phyloP scores from a whole-genome alignment of 1,284 basidiomycete species.

The Ustilago loliicola region DNA sequence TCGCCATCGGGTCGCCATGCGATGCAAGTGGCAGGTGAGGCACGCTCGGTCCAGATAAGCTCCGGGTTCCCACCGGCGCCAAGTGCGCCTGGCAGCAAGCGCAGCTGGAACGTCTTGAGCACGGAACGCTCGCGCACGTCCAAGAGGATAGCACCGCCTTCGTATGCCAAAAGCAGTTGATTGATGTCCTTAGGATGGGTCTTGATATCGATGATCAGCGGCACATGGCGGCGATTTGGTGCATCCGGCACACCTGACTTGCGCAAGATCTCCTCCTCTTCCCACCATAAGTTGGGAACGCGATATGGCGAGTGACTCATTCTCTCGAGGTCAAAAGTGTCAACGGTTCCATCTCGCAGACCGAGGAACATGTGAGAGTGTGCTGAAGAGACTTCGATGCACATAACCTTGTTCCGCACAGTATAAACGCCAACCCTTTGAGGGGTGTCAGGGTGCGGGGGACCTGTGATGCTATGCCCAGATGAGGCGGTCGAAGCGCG shows the following conservation, averaged over 20 bases:
- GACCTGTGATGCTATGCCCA: constrained; percentile 48
- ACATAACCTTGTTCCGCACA: constrained; percentile 72
- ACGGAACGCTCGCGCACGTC: constrained; percentile 61
- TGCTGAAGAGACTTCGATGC: constrained; percentile 78
- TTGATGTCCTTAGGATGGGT: constrained; percentile 86
- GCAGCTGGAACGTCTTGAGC: constrained; percentile 60
- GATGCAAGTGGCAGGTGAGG: constrained; percentile 81
- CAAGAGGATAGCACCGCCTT: constrained; percentile 74
- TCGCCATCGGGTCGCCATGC: constrained; percentile 76
- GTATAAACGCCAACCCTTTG: constrained; percentile 58
- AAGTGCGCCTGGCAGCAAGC: constrained; percentile 62
- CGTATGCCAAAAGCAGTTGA: constrained; percentile 83
- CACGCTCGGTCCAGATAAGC: constrained; percentile 76
- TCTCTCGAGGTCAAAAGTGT: constrained; percentile 71
- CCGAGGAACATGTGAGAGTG: constrained; percentile 79
- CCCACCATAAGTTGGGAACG: constrained; percentile 76
- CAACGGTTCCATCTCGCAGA: constrained; percentile 72
- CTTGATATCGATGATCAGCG: constrained; percentile 66
- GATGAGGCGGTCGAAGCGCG: constrained; percentile 40
- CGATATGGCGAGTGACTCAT: constrained; percentile 65
- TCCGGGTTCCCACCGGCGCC: constrained; percentile 74
- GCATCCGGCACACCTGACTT: constrained; percentile 76
- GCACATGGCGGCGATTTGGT: constrained; percentile 71
- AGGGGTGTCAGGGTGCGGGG: constrained; percentile 57
- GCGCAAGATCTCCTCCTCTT: constrained; percentile 78